A percentile compares a stretch with the other conserved stretches of the same genome.
Evolutionary conservation across 495 filamentous ascomycete species (phyloP).

Genomic region (Penicillium mononematosum): DNA sequence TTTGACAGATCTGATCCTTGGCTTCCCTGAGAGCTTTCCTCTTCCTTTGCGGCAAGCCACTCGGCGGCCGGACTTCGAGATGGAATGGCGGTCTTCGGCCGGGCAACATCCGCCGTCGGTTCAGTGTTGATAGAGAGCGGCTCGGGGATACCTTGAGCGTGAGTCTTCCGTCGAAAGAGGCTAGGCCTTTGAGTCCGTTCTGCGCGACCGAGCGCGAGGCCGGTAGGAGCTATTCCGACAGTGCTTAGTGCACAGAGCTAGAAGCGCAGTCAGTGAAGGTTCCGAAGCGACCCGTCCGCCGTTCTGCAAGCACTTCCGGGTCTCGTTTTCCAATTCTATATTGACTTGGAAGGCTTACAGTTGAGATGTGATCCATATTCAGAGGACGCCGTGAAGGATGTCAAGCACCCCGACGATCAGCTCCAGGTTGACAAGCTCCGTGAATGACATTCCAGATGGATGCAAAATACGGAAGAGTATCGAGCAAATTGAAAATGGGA

Average conservation of each 20-base stretch:
- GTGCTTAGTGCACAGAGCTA: conserved; percentile 73
- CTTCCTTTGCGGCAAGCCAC: conserved; percentile 13
- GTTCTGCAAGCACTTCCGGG: background rate
- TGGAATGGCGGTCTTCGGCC: conserved; percentile 27
- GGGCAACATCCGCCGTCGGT: conserved; percentile 26
- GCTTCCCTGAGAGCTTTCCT: conserved; percentile 10
- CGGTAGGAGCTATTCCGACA: conserved; percentile 64
- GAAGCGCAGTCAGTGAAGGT: conserved; percentile 11
- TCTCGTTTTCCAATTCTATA: background rate
- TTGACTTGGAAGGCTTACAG: conserved; percentile 31
- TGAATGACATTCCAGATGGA: conserved; percentile 43
- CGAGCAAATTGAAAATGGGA: conserved; percentile 8
- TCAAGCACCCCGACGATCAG: conserved; percentile 42
- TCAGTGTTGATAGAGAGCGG: conserved; percentile 15
- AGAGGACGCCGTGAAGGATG: conserved; percentile 33
- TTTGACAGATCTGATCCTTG: conserved; percentile 25
- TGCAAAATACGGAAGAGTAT: conserved; percentile 24
- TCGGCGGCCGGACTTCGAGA: conserved; percentile 18
- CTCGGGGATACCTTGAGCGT: conserved; percentile 24
- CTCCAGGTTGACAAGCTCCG: conserved; percentile 35
- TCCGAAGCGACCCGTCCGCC: background rate
- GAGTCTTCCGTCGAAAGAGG: conserved; percentile 31
- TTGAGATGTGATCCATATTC: conserved; percentile 52
- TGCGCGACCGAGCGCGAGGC: conserved; percentile 61
- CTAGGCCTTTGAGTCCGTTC: conserved; percentile 37